Percentiles rank a stretch among this genome's conserved stretches.
Evolutionary conservation across 1,139 yeast species (phyloP).

Genomic region (Scheffersomyces quercinus): DNA sequence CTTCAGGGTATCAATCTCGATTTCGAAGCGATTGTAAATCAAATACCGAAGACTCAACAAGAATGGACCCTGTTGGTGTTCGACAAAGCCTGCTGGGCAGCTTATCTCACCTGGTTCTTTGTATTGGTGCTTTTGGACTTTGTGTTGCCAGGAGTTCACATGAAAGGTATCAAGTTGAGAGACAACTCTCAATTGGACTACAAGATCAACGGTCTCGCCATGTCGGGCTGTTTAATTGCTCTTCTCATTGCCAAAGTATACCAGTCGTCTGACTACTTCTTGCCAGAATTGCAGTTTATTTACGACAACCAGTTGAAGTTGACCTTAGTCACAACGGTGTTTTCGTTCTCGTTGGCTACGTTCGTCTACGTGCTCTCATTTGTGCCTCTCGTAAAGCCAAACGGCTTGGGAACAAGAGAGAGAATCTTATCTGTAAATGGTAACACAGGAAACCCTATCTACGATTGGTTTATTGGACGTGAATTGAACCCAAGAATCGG

Average conservation of each 20-base stretch:
- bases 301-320: conserved; percentile 69
- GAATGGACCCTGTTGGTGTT: conserved; percentile 31
- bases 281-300: conserved; percentile 80
- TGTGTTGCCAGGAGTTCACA: conserved; percentile 68
- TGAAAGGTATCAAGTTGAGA: conserved; percentile 69
- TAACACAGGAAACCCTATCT: conserved; percentile 70
- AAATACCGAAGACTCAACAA: conserved; percentile 24
- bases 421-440: conserved; percentile 84
- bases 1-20: conserved; percentile 50
- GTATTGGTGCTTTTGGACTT: conserved; percentile 63
- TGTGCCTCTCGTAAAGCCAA: conserved; percentile 50
- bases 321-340: conserved; percentile 60
- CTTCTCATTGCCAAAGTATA: conserved; percentile 53
- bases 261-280: conserved; percentile 45
- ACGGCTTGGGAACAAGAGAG: conserved; percentile 60
- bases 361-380: conserved; percentile 71
- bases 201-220: conserved; percentile 76
- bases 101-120: conserved; percentile 75
- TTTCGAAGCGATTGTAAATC: conserved; percentile 28
- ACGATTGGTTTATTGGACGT: conserved; percentile 97
- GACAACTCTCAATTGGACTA: conserved; percentile 73
- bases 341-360: conserved; percentile 62
- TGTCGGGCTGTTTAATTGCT: conserved; percentile 49
- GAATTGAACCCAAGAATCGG: conserved; percentile 93
- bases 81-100: conserved; percentile 54